Conservation (phyloP, 345 rosid species). For the Dipteronia dyeriana region DNA sequence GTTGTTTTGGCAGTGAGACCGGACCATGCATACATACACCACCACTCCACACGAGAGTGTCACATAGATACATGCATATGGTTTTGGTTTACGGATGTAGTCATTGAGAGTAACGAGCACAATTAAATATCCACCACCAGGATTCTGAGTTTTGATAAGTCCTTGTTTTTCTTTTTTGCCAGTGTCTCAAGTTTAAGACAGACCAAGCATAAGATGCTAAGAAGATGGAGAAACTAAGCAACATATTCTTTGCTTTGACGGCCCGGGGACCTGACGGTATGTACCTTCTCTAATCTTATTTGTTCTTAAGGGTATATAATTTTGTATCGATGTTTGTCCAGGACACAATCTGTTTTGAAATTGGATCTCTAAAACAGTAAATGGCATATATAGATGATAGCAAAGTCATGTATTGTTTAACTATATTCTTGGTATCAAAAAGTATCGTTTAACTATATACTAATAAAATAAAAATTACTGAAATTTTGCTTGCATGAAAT, state of each 20-base stretch:
- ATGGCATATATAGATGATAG: not conserved
- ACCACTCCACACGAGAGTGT: not conserved
- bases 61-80: not conserved
- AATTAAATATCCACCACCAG: not conserved
- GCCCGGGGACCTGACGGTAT: conserved; percentile 95
- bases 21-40: not conserved
- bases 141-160: not conserved
- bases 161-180: conserved; percentile 12
- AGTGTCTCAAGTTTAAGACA: conserved; percentile 98
- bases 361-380: not conserved
- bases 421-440: not conserved
- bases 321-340: not conserved
- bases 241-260: conserved; percentile 89
- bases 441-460: not conserved
- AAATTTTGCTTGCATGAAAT: conserved; percentile 3
- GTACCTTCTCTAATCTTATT: conserved; percentile 7
- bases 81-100: not conserved
- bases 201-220: conserved; percentile 97
- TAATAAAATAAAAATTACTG: not conserved
- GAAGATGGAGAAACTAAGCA: conserved; percentile 97
- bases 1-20: not conserved
- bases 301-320: not conserved
- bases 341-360: not conserved
- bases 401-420: not conserved
- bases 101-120: not conserved